phyloP scores from a whole-genome alignment of 352 stramenopile genomes.

The Globisporangium emineosum region DNA sequence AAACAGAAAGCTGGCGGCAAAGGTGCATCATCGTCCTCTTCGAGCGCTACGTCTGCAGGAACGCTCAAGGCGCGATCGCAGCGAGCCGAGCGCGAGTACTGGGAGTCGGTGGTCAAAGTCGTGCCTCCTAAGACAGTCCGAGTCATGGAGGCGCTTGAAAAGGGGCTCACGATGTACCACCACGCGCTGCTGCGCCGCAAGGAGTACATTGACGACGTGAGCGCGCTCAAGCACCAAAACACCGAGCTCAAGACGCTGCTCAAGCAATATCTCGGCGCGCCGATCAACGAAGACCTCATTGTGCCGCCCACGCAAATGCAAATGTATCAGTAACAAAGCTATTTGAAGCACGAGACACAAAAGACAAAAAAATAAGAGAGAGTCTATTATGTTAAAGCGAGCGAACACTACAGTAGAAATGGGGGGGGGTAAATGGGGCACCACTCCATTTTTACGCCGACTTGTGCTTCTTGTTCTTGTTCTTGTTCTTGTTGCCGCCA shows the following conservation, averaged over 20 bases:
- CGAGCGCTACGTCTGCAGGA: conserved; percentile 21
- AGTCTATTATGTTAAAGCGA: conserved; percentile 2
- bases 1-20: conserved; percentile 2
- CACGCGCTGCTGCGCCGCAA: conserved; percentile 76
- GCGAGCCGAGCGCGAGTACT: conserved; percentile 74
- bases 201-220: conserved; percentile 78
- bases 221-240: conserved; percentile 80
- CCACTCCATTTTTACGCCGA: conserved; percentile 1
- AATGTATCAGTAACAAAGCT: conserved; percentile 46
- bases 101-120: conserved; percentile 69
- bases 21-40: conserved; percentile 14
- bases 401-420: background rate
- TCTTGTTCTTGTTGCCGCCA: conserved; percentile 15
- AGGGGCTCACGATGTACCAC: conserved; percentile 80
- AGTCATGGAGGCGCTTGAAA: conserved; percentile 85
- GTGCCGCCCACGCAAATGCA: conserved; percentile 85
- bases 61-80: conserved; percentile 39
- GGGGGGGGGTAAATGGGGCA: too few relatives aligned
- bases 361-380: background rate
- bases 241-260: conserved; percentile 87
- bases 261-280: conserved; percentile 85
- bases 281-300: conserved; percentile 82
- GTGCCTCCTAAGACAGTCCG: conserved; percentile 62
- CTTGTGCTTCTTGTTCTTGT: conserved; percentile 17
- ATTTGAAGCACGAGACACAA: background rate